Conservation (phyloP, 768 basidiomycete genomes). For the Suillus clintonianus region DNA sequence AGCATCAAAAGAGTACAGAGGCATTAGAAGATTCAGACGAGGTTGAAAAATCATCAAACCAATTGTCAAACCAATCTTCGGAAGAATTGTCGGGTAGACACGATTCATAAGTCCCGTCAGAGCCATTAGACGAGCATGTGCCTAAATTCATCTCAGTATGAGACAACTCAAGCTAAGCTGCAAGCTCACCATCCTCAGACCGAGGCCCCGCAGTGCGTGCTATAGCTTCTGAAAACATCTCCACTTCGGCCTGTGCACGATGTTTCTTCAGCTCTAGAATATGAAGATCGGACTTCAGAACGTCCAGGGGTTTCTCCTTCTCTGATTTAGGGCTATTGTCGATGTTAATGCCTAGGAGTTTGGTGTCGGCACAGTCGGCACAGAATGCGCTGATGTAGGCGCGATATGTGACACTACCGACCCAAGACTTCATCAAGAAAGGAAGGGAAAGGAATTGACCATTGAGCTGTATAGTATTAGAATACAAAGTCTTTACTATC, state of each 20-base stretch:
- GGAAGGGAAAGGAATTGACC: background rate
- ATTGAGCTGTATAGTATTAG: background rate
- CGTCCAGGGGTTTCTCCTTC: background rate
- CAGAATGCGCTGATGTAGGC: background rate
- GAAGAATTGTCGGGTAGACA: background rate
- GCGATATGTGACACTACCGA: background rate
- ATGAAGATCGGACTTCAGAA: background rate
- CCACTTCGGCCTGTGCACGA: background rate
- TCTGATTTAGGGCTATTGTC: background rate
- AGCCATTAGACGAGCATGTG: background rate
- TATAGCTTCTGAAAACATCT: background rate
- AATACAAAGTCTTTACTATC: background rate
- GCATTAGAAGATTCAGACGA: background rate
- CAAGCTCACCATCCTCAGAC: background rate
- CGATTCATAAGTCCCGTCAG: background rate
- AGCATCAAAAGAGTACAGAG: background rate
- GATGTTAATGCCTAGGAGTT: background rate
- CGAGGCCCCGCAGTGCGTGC: background rate
- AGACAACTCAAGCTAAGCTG: background rate
- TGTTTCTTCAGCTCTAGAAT: background rate
- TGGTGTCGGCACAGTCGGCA: background rate
- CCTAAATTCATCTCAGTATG: background rate
- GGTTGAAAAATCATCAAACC: background rate
- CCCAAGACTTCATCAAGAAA: background rate
- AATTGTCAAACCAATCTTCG: too few relatives aligned